phyloP scores from a whole-genome alignment of 371 early-diverging fungal genomes.

The Rhizomucor miehei region DNA sequence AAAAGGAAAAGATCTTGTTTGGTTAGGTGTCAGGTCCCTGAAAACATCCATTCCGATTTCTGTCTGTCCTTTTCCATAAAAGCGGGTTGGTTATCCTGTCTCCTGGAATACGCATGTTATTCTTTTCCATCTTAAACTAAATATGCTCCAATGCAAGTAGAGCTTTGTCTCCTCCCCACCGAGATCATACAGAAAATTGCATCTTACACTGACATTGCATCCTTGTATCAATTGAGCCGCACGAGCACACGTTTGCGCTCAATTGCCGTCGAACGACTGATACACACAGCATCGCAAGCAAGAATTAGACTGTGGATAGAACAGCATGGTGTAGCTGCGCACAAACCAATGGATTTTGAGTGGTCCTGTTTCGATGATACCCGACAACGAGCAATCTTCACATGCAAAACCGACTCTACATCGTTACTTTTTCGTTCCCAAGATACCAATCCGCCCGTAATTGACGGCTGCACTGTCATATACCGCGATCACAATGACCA shows the following conservation, averaged over 20 bases:
- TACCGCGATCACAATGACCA: background rate
- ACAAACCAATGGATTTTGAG: slow-evolving; percentile 3
- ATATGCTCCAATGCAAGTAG: background rate
- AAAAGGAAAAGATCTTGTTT: too few species aligned
- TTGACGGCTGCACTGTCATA: slow-evolving; percentile 3
- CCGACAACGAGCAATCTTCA: background rate
- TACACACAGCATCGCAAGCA: background rate
- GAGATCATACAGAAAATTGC: background rate
- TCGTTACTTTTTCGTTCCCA: background rate
- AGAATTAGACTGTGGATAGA: slow-evolving; percentile 2
- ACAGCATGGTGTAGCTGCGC: background rate
- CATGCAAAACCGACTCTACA: background rate
- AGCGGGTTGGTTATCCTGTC: too few species aligned
- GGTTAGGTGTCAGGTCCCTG: too few species aligned
- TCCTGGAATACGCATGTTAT: too few species aligned
- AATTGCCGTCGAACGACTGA: background rate
- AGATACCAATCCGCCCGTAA: background rate
- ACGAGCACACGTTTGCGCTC: background rate
- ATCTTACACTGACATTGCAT: background rate
- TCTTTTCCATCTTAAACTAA: too few species aligned
- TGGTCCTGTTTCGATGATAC: background rate
- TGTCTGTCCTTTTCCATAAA: background rate
- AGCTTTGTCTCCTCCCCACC: background rate
- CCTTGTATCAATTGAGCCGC: slow-evolving; percentile 1
- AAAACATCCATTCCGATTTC: background rate